Conservation (phyloP, 2,329 filamentous ascomycete genomes). For the Diplodia corticola region DNA sequence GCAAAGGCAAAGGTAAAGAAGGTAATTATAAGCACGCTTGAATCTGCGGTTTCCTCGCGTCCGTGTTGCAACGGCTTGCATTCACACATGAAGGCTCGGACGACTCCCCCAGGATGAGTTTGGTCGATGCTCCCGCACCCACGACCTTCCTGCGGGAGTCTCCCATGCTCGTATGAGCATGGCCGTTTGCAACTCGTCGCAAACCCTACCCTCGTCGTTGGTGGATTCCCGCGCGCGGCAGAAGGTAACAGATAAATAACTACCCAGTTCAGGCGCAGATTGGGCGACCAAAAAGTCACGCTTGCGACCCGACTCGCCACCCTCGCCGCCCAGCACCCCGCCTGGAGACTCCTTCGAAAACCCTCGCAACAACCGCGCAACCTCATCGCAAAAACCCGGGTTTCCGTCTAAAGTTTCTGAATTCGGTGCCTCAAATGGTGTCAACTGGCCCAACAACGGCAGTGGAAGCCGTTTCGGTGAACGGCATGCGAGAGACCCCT, state of each 20-base stretch:
- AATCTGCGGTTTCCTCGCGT: not conserved
- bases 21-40: constrained; percentile 34
- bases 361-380: not conserved
- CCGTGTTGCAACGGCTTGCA: not conserved
- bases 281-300: constrained; percentile 1
- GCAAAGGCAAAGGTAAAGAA: constrained; percentile 39
- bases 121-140: not conserved
- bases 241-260: constrained; percentile 22
- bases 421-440: constrained; percentile 1
- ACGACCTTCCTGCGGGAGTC: not conserved
- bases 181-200: not conserved
- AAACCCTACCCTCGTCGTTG: not conserved
- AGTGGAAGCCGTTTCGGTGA: not conserved
- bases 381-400: not conserved
- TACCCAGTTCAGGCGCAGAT: constrained; percentile 21
- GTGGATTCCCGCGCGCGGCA: not conserved
- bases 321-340: constrained; percentile 19
- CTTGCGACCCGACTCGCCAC: constrained; percentile 19
- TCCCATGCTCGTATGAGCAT: not conserved
- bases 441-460: not conserved
- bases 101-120: not conserved
- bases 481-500: not conserved
- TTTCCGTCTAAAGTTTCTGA: constrained; percentile 8
- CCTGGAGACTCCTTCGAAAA: constrained; percentile 3
- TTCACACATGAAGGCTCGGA: not conserved